Conservation (phyloP, 225 moss, liverwort and hornwort species). For the Marchantia polymorpha region DNA sequence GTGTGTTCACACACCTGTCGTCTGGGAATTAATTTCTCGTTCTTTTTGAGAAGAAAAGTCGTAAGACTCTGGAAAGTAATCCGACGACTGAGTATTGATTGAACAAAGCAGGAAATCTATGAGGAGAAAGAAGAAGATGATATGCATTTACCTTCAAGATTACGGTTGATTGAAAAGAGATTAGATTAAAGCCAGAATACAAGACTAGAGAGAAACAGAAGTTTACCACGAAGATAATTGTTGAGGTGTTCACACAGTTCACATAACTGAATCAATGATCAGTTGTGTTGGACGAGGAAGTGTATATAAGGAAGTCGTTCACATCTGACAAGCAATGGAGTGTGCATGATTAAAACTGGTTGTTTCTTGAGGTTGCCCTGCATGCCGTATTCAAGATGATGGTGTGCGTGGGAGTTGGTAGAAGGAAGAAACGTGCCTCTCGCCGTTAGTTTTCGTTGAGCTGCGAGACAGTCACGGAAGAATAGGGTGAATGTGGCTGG, state of each 20-base stretch:
- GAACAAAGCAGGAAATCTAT: no score
- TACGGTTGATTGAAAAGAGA: no score
- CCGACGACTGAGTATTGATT: no score
- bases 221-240: not conserved
- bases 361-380: constrained; percentile 12
- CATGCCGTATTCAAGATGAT: constrained; percentile 8
- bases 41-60: no score
- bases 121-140: no score
- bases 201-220: not conserved
- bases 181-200: not conserved
- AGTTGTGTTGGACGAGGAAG: not conserved
- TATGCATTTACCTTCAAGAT: no score
- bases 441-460: constrained; percentile 14
- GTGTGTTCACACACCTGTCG: no score
- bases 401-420: not conserved
- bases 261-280: constrained; percentile 6
- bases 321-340: not conserved
- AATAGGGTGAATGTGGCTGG: not conserved
- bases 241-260: not conserved
- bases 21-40: no score
- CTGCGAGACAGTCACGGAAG: not conserved
- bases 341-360: not conserved
- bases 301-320: not conserved
- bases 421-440: not conserved
- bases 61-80: no score